Evolutionary conservation across 495 filamentous ascomycete genomes (phyloP), one percentile per base, ranked within the genome.

Genomic region (Patellaria atrata): DNA sequence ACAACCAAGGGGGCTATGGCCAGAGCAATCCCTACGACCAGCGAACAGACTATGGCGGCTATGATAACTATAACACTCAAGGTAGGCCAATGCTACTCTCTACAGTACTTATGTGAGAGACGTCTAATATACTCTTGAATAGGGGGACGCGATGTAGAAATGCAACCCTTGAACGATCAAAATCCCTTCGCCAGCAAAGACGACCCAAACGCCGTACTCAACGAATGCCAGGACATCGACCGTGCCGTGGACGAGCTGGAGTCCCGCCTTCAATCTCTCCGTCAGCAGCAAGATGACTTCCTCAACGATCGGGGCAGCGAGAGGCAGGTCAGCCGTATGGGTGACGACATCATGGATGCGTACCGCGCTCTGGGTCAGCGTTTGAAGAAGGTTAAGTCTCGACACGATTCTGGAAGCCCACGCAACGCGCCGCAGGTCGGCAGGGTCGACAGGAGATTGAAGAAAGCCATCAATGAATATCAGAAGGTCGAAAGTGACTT

Each of bases 211-310:
- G 67, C 70, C 25, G 74, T 91, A 47, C 67, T 94, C 29, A 79
- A 89, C 57, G 79, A 91, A 52, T 83, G 82, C 61, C 65, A 68
- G 14, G 71, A 77, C 25, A 77, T 93, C 57, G 74, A 79, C 56
- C 64, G 68, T 31, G 78, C 71, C 22, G 79, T 94, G 43, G 73
- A 86, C 43, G 62, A 68, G 37, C 68, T 93, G 35, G 73, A 92
- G 51, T 58, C 47, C 35, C 70, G 70, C 37, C 67, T 83, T 23
- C 55, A 68, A 33, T 56, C 65, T 23, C 67, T 85, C 10, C 60
- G 57, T 25, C 56, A 57, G 37, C 60, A 74, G 17, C 78, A 84
- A 43, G 58, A 65, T 25, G 56, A 60, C 33, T 63, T 66, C 17
- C 63, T 78, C 33, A 63, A 68, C 41, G 74, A 79, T 34, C 42